Percentiles rank a stretch among this genome's conserved stretches.
Evolutionary conservation across 2,329 filamentous ascomycete species (phyloP).

Genomic region (Cytospora piceicola): DNA sequence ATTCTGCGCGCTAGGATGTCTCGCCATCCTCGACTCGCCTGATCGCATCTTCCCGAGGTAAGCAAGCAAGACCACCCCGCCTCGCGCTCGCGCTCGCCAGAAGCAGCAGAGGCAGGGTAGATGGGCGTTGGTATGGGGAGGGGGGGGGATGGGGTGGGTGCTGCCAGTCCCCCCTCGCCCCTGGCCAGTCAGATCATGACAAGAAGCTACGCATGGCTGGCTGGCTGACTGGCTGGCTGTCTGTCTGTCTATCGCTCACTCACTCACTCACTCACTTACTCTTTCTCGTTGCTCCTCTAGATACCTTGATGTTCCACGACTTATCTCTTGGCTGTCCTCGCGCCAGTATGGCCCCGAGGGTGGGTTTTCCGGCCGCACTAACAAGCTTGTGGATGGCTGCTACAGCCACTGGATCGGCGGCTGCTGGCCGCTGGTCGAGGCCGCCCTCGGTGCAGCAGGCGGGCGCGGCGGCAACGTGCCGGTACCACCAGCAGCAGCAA

Average conservation of each 20-base stretch:
- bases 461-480: conserved; percentile 27
- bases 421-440: conserved; percentile 91
- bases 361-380: conserved; percentile 90
- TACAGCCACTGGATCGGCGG: conserved; percentile 98
- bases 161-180: conserved; percentile 18
- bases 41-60: conserved; percentile 74
- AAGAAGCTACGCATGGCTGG: conserved; percentile 44
- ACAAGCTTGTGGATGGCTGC: conserved; percentile 97
- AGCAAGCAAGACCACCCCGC: conserved; percentile 37
- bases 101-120: background rate
- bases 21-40: conserved; percentile 83
- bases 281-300: conserved; percentile 47
- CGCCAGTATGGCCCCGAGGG: conserved; percentile 91
- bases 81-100: background rate
- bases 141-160: too few relatives aligned
- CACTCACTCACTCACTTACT: conserved; percentile 29
- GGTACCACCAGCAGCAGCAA: conserved; percentile 32
- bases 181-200: conserved; percentile 43
- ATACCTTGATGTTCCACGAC: conserved; percentile 74
- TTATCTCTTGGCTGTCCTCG: conserved; percentile 86
- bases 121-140: conserved; percentile 5
- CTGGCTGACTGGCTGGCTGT: conserved; percentile 36
- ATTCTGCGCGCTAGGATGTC: conserved; percentile 88
- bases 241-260: too few relatives aligned
- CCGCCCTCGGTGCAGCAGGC: conserved; percentile 64